Percentiles rank a stretch among this genome's conserved stretches.
Conservation (phyloP, 148 eudicot species). For the Pouteria glomerata region DNA sequence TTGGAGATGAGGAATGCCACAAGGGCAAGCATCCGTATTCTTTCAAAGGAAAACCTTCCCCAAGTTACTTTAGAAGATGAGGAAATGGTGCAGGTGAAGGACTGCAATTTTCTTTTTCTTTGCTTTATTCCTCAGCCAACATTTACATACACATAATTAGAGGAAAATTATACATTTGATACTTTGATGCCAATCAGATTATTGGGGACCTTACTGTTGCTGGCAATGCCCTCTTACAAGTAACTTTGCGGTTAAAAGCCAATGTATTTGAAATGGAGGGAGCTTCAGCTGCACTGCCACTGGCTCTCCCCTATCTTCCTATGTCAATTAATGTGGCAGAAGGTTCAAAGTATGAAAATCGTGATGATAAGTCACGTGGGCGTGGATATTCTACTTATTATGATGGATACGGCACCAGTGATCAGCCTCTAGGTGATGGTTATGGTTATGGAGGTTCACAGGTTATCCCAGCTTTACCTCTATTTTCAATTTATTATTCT, state of each 20-base stretch:
- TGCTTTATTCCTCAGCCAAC: no score
- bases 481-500: not conserved
- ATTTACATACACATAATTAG: not conserved
- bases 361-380: slow-evolving; percentile 60
- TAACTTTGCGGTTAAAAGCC: slow-evolving; percentile 62
- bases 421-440: slow-evolving; percentile 38
- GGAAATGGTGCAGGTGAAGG: slow-evolving; percentile 86
- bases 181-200: slow-evolving; percentile 39
- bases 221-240: slow-evolving; percentile 69
- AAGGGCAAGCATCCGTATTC: slow-evolving; percentile 82
- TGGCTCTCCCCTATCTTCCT: slow-evolving; percentile 56
- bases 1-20: slow-evolving; percentile 77
- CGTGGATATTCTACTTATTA: slow-evolving; percentile 55
- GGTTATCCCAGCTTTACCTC: slow-evolving; percentile 32
- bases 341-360: slow-evolving; percentile 47
- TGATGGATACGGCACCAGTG: slow-evolving; percentile 52
- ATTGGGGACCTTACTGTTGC: slow-evolving; percentile 75
- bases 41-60: slow-evolving; percentile 76
- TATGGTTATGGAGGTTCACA: slow-evolving; percentile 73
- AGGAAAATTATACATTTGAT: not conserved
- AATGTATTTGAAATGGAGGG: slow-evolving; percentile 85
- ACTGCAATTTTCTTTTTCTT: not conserved
- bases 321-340: slow-evolving; percentile 38
- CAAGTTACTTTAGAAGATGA: slow-evolving; percentile 87
- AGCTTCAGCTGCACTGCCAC: slow-evolving; percentile 36